Base-by-base conservation (phyloP, 164 flowering plant species). In the Chimonanthus praecox region DNA sequence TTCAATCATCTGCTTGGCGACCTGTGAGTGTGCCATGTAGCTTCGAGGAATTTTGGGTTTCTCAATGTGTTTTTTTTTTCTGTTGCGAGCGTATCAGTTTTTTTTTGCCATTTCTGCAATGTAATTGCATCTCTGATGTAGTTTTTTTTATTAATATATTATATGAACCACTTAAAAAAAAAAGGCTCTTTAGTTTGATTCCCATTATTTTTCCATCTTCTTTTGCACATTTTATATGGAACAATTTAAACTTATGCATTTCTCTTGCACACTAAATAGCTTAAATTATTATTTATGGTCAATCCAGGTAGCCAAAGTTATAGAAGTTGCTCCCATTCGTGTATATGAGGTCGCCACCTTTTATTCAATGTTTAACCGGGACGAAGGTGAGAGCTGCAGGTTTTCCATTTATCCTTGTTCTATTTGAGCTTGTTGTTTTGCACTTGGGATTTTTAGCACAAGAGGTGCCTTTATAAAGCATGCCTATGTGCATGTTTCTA, bases 291-390 rank as follows among this genome's bases (percentile, higher is more conserved):
- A 7, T 75, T 54, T 33, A 33, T 33, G 74, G 43, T 60, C 82
- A 74, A 47, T 75, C 51, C 88, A 96, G 99, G 92, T 96, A 45
- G 99, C 99, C 49, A 92, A 89, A 82, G 70, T 94, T 73, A 80
- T 96, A 64, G 97, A 87, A 78, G 99, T 96, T 84, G 92, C 98
- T 84, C 99, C 99, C 11, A 91, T 96, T 75, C 97, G 99, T 81
- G 97, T 96, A 6, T 96, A 89, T 78, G 99, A 96, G 78, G 99
- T 96, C 71, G 98, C 97, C 60, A 96, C 99, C 67, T 94, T 96
- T 80, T 96, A 96, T 79, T 94, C 98, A 47, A 96, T 96, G 99
- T 96, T 96, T 88, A 96, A 96, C 84, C 82, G 98, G 98, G 43
- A 58, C 90, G 69, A 92, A 90, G 90, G 99, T 94, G 71, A 81